These are phyloP conservation scores for Uronychia setigera DNA, from an alignment of 73 alveolate genomes.

Conservation along the genomic window DNA sequence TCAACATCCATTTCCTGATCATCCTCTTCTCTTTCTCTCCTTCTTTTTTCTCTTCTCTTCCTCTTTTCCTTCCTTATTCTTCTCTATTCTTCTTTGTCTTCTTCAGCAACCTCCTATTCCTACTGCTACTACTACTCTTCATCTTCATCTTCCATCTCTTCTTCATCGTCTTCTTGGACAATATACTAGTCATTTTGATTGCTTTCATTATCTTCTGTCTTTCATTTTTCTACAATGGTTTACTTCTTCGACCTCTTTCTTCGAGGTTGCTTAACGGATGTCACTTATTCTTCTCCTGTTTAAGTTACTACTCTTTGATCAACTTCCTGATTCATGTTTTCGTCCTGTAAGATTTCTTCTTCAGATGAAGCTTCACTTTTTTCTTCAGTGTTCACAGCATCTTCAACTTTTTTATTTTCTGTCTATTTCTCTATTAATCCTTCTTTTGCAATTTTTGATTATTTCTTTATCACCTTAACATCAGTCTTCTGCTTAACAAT, in stretches of 20 bases:
- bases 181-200: neutral
- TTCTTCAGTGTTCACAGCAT: too few relatives aligned
- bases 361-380: too few relatives aligned
- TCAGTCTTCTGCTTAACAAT: neutral
- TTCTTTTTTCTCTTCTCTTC: conserved; percentile 5
- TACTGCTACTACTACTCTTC: conserved; percentile 9
- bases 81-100: conserved; percentile 11
- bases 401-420: too few relatives aligned
- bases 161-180: neutral
- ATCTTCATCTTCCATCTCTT: neutral
- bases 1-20: neutral
- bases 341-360: neutral
- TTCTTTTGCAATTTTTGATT: neutral
- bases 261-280: too few relatives aligned
- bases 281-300: too few relatives aligned
- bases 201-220: neutral
- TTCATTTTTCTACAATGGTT: neutral
- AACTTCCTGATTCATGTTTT: neutral
- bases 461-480: neutral
- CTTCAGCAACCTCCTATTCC: neutral
- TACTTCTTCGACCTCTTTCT: too few relatives aligned
- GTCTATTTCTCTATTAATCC: too few relatives aligned
- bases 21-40: neutral
- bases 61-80: conserved; percentile 16
- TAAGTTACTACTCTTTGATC: neutral